Evolutionary conservation across 257 asterid genomes (phyloP), one percentile per base, ranked within the genome.

Genomic region (Solanum lycopersicoides): DNA sequence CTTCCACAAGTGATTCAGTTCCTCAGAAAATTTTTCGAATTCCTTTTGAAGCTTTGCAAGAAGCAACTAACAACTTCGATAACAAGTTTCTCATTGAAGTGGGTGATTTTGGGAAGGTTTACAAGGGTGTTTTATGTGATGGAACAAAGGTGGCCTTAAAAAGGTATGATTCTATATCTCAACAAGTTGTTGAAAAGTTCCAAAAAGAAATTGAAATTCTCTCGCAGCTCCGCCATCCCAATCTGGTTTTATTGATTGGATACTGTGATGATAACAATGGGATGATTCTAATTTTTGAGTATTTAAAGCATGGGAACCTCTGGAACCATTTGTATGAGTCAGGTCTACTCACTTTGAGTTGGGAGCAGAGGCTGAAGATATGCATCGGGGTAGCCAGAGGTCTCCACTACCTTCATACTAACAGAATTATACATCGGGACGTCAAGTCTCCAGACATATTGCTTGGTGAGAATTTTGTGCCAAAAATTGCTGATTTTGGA

Each of bases 201-300:
- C 50, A 0, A 83, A 35, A n/a, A 41, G 75, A 83, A 66, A 83
- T 59, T 42, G 53, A 59, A 5, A 35, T 35, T 5, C 74, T 83
- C 50, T 83, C 56, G 0, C 28, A 2, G 25, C 10, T 83, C 10
- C 11, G 14, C 20, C 74, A 83, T 15, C 73, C 69, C 1, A 13
- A 83, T 39, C 45, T 83, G 30, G 74, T 83, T 41, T 56, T 34
- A n/a, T 34, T 83, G 47, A 59, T 83, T 25, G 86, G 86, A 11
- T 83, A 83, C 20, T 59, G 86, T 42, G 16, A 83, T 42, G 74
- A 83, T 14, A 21, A 3, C 16, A 28, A 66, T 5, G 74, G 35
- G 45, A 59, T 3, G 75, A 56, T 59, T 25, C 50, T 83, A 53
- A 72, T 59, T 15, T 59, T 4, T 66, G 86, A 83, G 42, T 83